Base-by-base conservation (phyloP, 2,329 filamentous ascomycete species). In the Thermothelomyces thermophilus region DNA sequence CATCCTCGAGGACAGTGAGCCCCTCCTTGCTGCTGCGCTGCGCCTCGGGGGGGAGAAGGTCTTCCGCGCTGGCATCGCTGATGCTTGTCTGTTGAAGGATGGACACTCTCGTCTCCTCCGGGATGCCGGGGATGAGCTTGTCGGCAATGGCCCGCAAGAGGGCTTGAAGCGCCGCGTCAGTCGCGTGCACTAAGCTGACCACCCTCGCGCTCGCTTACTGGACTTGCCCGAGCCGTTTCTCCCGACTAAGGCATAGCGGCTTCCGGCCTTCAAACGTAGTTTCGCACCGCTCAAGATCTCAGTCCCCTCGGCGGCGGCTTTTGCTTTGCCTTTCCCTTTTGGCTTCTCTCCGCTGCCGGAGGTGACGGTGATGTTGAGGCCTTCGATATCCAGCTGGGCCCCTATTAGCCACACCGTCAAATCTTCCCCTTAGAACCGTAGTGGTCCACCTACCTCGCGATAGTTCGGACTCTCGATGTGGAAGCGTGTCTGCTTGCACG, bases 211-310 rank as follows among this genome's bases (percentile, higher is more conserved):
- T 19, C 13, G 34, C 75, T 65, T 66, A 84, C 82, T 91, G 3
- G 86, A 90, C 63, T 94, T 94, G 5, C 88, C 89, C 2, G 83
- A 85, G 0, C 88, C 88, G 66, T 94, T 94, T 6, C 86, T 76
- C 0, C 88, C 89, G 17, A 91, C 73, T 1, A 94, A 71, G 0
- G 87, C 87, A 71, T 94, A 94, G 53, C 86, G 76, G 40, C 82
- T 74, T 0, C 86, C 84, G 43, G 82, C 79, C 56, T 91, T 87
- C 3, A 94, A 69, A 20, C 82, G 79, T 31, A 94, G 68, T 50
- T 82, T 82, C 1, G 84, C 85, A 63, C 85, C 80, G 9, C 72
- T 73, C 3, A 94, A 72, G 5, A 94, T 77, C 63, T 93, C 87
- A n/a, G 74, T 67, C 9, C 75, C 75, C 3, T 73, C 70, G 10